Evolutionary conservation across 176 grass and related monocot genomes (phyloP).

Genomic region (Chloris gayana): DNA sequence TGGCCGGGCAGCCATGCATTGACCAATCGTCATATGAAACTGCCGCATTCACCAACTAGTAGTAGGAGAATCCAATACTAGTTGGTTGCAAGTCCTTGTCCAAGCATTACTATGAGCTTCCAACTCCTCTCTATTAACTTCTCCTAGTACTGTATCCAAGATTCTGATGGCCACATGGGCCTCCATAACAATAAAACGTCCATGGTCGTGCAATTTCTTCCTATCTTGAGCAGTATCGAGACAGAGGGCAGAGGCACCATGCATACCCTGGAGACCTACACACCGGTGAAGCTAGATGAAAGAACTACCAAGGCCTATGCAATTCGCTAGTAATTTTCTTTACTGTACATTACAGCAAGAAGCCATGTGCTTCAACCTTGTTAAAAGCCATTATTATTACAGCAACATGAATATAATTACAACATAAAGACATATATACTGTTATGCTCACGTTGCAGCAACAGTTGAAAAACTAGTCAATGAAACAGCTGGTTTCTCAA

Average conservation of each 20-base stretch:
- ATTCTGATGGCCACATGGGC: background rate
- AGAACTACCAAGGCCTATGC: too few relatives aligned
- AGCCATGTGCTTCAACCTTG: background rate
- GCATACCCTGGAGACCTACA: too few relatives aligned
- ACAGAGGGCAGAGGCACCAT: background rate
- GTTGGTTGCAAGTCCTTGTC: slow-evolving; percentile 19
- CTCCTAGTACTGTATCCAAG: background rate
- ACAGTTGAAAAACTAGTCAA: slow-evolving; percentile 18
- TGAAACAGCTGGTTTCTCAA: slow-evolving; percentile 8
- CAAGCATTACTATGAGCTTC: slow-evolving; percentile 1
- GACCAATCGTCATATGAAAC: background rate
- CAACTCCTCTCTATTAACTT: slow-evolving; percentile 22
- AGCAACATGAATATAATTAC: background rate
- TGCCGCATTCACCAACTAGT: background rate
- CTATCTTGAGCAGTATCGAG: background rate
- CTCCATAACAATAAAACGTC: background rate
- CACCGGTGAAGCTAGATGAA: too few relatives aligned
- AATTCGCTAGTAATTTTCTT: too few relatives aligned
- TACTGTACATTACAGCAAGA: too few relatives aligned
- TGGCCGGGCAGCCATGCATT: background rate
- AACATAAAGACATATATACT: too few relatives aligned
- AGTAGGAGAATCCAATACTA: background rate
- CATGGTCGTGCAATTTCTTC: background rate
- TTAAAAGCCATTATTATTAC: background rate
- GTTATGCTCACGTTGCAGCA: background rate